Evolutionary conservation across 148 eudicot species (phyloP), one percentile per base, ranked within the genome.

Genomic region (Amaranthus hypochondriacus): DNA sequence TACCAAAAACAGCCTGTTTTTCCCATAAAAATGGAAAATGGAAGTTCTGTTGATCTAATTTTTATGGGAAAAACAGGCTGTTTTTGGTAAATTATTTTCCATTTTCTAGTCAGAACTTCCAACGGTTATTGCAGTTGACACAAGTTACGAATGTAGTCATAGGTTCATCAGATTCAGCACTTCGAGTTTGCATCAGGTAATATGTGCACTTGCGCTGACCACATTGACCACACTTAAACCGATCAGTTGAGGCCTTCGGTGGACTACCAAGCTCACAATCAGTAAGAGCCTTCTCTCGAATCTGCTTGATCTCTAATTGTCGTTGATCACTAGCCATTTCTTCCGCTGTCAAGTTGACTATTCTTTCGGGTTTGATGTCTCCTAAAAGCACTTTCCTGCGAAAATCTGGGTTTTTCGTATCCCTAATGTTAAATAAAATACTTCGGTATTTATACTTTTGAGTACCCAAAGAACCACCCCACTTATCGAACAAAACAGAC

Each of bases 131-230:
- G 81, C 92, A 89, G 83, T 89, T 89, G 48, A 85, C 88, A 77
- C 92, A 89, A 4, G 92, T 89, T 52, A 89, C 92, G 72, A 81
- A 89, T 1, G 92, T 89, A 0, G 92, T 89, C 92, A 89, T 89
- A 4, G 92, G 92, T 73, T 89, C 92, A 83, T 88, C 89, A 18
- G 18, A 18, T 18, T 18, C 18, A 43, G 92, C 92, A 85, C 90
- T 89, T 55, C 92, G 78, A 46, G 92, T 89, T 74, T 89, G 92
- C 84, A 89, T 5, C 79, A 86, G 92, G 75, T 81, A 80, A 83
- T 89, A 89, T 9, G 90, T 89, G 72, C 83, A 77, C 82, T 81
- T 85, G 42, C 84, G 80, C 79, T 89, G 83, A 56, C 82, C 80
- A 81, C 92, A 88, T 51, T 88, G 83, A 66, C 92, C 87, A 50